Evolutionary conservation across 2,329 filamentous ascomycete species (phyloP).

Genomic region (Colletotrichum abscissum): DNA sequence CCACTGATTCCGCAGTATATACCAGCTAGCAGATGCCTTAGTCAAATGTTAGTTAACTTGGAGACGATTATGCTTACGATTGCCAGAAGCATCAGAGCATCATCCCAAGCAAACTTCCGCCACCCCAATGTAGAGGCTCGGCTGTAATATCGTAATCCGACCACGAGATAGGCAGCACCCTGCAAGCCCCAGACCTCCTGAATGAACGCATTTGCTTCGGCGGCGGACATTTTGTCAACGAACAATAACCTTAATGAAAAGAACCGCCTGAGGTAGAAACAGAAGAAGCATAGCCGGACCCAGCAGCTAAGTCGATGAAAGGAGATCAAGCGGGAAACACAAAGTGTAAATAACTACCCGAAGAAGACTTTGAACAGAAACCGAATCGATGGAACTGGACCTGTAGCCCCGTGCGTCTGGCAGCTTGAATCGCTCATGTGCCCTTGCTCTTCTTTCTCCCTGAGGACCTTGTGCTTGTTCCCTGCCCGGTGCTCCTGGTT

Average conservation of each 20-base stretch:
- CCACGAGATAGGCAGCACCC: conserved; percentile 26
- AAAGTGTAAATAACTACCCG: not conserved
- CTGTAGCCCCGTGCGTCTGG: not conserved
- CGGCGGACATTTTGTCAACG: conserved; percentile 15
- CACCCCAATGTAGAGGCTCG: conserved; percentile 16
- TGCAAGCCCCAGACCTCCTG: conserved; percentile 36
- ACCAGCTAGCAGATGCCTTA: not conserved
- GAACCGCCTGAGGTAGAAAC: not conserved
- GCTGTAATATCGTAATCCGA: conserved; percentile 33
- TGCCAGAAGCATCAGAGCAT: conserved; percentile 26
- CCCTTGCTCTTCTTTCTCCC: not conserved
- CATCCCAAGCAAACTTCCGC: conserved; percentile 29
- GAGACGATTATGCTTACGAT: not conserved
- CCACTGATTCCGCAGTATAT: conserved; percentile 39
- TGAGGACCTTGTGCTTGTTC: not conserved
- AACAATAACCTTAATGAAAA: not conserved
- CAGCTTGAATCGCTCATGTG: not conserved
- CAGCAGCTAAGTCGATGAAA: not conserved
- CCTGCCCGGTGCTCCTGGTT: not conserved
- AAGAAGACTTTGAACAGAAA: not conserved
- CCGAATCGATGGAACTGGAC: not conserved
- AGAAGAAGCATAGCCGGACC: not conserved
- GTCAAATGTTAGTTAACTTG: not conserved
- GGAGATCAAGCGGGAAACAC: not conserved
- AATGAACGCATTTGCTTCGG: conserved; percentile 22